phyloP scores from a whole-genome alignment of 2,329 filamentous ascomycete species.

The Claviceps quebecensis region DNA sequence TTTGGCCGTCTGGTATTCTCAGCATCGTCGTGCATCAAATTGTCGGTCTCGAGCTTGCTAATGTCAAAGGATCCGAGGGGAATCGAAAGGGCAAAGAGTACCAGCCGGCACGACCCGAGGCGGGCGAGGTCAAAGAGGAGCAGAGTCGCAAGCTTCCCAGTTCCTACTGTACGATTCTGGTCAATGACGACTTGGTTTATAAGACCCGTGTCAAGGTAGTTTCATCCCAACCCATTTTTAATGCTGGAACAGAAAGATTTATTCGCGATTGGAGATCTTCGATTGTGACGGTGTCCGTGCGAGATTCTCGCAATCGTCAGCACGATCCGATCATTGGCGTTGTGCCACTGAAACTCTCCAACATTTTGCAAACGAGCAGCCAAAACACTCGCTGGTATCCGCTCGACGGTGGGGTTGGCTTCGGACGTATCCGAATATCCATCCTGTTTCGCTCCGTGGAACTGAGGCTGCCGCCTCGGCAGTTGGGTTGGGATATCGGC shows the following conservation, averaged over 20 bases:
- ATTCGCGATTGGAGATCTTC: slow-evolving; percentile 83
- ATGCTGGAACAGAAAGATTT: slow-evolving; percentile 87
- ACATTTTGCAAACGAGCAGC: slow-evolving; percentile 76
- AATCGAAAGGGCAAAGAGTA: slow-evolving; percentile 76
- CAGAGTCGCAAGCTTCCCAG: slow-evolving; percentile 67
- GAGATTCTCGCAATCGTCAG: slow-evolving; percentile 77
- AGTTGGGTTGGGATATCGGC: slow-evolving; percentile 89
- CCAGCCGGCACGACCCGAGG: slow-evolving; percentile 68
- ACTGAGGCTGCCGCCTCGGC: slow-evolving; percentile 65
- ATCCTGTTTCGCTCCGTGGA: slow-evolving; percentile 83
- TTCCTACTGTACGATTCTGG: slow-evolving; percentile 82
- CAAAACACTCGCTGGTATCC: slow-evolving; percentile 89
- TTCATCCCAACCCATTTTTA: slow-evolving; percentile 91
- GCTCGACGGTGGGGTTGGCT: slow-evolving; percentile 87
- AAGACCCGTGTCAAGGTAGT: slow-evolving; percentile 91
- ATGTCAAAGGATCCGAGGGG: slow-evolving; percentile 72
- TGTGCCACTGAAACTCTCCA: slow-evolving; percentile 73
- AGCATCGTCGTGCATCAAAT: slow-evolving; percentile 86
- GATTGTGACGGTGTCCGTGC: slow-evolving; percentile 75
- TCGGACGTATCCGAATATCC: slow-evolving; percentile 77
- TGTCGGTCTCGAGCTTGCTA: slow-evolving; percentile 83
- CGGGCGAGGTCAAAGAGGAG: slow-evolving; percentile 78
- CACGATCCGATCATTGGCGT: slow-evolving; percentile 92
- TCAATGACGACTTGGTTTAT: slow-evolving; percentile 83
- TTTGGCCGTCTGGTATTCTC: slow-evolving; percentile 86